These are phyloP conservation scores for Cicer judaicum DNA, from an alignment of 306 rosid genomes.

Conservation along the genomic window DNA sequence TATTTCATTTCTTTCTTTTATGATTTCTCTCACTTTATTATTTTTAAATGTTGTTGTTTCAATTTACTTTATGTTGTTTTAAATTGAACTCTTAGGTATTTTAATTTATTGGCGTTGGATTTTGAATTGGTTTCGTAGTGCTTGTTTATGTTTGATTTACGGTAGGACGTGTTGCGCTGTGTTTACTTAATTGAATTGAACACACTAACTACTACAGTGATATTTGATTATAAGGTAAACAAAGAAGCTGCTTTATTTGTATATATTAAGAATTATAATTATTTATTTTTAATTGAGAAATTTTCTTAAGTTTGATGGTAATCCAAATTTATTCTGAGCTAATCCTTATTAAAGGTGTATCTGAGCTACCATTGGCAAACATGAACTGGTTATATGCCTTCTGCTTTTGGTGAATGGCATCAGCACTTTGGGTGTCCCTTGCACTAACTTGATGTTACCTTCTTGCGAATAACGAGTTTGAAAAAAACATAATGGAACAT, in stretches of 20 bases:
- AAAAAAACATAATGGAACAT: not conserved
- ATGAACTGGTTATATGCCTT: too few species aligned
- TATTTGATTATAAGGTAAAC: too few species aligned
- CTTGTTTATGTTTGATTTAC: slow-evolving; percentile 25
- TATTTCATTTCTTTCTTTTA: not conserved
- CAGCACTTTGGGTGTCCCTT: not conserved
- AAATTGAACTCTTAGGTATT: not conserved
- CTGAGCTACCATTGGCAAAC: too few species aligned
- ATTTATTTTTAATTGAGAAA: not conserved
- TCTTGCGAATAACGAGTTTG: not conserved
- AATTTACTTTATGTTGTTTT: not conserved
- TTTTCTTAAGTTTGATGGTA: not conserved
- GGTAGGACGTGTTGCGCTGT: not conserved
- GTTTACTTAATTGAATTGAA: not conserved
- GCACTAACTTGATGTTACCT: not conserved
- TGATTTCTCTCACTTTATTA: not conserved
- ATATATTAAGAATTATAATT: too few species aligned
- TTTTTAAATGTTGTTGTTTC: not conserved
- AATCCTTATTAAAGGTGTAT: too few species aligned
- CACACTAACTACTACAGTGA: too few species aligned
- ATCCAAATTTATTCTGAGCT: not conserved
- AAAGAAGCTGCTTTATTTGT: too few species aligned
- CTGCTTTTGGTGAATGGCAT: not conserved
- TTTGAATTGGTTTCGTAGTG: not conserved
- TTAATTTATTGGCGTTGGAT: not conserved